These are phyloP conservation scores for Penicillium sp. DNA, from an alignment of 2,329 filamentous ascomycete genomes.

Conservation along the genomic window DNA sequence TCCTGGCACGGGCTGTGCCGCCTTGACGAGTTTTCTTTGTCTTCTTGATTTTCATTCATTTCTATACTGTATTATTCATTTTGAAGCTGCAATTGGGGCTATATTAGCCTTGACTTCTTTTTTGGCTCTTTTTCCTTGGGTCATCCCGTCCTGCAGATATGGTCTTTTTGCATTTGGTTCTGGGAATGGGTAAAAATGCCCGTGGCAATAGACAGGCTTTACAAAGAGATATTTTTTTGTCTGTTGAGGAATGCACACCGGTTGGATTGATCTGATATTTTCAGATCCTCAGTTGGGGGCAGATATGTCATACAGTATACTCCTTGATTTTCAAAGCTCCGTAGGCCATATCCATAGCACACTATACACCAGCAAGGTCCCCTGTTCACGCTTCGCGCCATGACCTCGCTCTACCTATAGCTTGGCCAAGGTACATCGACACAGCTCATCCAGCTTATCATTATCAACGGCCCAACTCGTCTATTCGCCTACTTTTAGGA, in stretches of 20 bases:
- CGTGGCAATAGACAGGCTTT: slow-evolving; percentile 14
- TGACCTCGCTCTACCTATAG: no score
- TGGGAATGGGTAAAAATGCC: slow-evolving; percentile 8
- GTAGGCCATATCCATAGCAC: not conserved
- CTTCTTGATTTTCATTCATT: not conserved
- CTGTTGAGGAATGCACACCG: not conserved
- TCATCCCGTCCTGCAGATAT: slow-evolving; percentile 19
- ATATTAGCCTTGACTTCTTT: slow-evolving; percentile 5
- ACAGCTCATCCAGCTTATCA: no score
- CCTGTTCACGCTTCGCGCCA: no score
- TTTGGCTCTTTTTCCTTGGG: not conserved
- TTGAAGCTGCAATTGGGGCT: slow-evolving; percentile 9
- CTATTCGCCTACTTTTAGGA: no score
- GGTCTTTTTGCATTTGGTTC: slow-evolving; percentile 12
- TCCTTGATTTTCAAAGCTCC: not conserved
- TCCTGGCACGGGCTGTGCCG: slow-evolving; percentile 47
- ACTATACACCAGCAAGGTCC: no score
- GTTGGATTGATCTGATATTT: not conserved
- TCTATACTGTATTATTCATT: slow-evolving; percentile 23
- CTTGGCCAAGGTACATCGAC: no score
- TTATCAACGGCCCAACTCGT: no score
- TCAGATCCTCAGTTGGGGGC: not conserved
- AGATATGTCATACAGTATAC: not conserved
- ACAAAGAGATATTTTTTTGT: not conserved
- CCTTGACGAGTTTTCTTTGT: slow-evolving; percentile 25